Evolutionary conservation across 129 eudicot genomes (phyloP).

Genomic region (Cynara cardunculus): DNA sequence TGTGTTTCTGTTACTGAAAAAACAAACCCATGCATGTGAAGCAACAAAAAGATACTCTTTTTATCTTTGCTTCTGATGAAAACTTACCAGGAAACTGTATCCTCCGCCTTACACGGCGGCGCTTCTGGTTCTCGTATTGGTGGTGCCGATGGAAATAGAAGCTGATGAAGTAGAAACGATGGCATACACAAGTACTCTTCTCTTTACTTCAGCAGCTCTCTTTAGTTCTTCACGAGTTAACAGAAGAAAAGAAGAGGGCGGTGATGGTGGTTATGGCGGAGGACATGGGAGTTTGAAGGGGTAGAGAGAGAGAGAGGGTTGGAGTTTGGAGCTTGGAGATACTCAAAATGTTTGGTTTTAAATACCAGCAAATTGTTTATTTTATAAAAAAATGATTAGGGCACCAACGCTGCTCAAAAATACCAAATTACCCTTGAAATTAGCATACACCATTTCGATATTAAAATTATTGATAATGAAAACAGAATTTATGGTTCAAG

Average conservation of each 20-base stretch:
- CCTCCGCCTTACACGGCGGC: constrained; percentile 39
- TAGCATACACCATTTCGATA: too few relatives aligned
- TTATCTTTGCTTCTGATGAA: constrained; percentile 17
- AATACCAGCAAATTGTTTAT: constrained; percentile 28
- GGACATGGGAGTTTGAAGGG: constrained; percentile 31
- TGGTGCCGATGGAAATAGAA: constrained; percentile 6
- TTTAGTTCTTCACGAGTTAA: constrained; percentile 5
- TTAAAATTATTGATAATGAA: not conserved
- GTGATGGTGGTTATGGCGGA: constrained; percentile 17
- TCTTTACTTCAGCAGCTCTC: not conserved
- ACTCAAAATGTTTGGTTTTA: constrained; percentile 43
- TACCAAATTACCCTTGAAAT: constrained; percentile 28
- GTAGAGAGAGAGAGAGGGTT: constrained; percentile 1
- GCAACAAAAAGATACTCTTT: constrained; percentile 10
- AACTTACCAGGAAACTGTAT: constrained; percentile 32
- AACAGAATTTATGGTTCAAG: too few relatives aligned
- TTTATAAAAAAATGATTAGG: constrained; percentile 25
- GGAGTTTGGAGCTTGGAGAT: constrained; percentile 32
- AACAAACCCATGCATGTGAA: constrained; percentile 60
- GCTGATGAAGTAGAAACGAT: not conserved
- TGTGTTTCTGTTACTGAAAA: constrained; percentile 27
- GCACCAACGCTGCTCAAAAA: constrained; percentile 17
- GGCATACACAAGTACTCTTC: not conserved
- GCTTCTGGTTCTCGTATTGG: constrained; percentile 20
- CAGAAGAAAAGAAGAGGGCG: not conserved